Base-by-base conservation (phyloP, 768 basidiomycete genomes). In the Neoboletus brunneissimus region DNA sequence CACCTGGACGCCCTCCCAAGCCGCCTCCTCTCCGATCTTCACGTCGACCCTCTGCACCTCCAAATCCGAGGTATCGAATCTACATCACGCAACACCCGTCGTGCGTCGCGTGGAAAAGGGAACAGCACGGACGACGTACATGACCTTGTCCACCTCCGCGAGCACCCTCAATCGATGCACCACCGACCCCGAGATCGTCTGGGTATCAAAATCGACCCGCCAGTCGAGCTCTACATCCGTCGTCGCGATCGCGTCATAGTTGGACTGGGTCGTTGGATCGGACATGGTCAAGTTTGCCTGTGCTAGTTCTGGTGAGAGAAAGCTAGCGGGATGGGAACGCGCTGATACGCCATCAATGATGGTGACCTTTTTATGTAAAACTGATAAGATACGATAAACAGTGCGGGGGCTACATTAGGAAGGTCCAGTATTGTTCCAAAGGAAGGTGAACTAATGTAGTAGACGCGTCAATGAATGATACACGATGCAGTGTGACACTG, bases 191-290 rank as follows among this genome's bases (percentile, higher is more conserved):
- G 73, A 69, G 58, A 96, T 76, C 49, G 78, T 73, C 63, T 86
- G 72, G 4, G 76, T 67, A 0, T 76, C 63, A 68, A 93, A 97
- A 72, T 97, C 86, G 59, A 97, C 73, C 0, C 64, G 73, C 94
- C 93, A 96, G 60, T 89, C 80, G 49, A 97, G 82, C 22, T 80
- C 73, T 16, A 94, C 73, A 67, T 91, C 84, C 37, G 81, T 77
- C 1, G 89, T 85, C 3, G 76, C 70, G 60, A 94, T 79, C 46
- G 86, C 74, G 5, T 74, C 69, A 71, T 90, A 92, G 75, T 97
- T 97, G 23, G 91, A 81, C 65, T 93, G 88, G 0, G 88, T 87
- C 0, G 90, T 84, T 20, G 85, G 86, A 66, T 91, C 88, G 25
- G 68, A 54, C 55, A 59, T 56, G 23, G 2, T 40, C 18, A 29